Conservation (phyloP, 2,329 filamentous ascomycete species). For the Sporothrix brunneoviolacea region DNA sequence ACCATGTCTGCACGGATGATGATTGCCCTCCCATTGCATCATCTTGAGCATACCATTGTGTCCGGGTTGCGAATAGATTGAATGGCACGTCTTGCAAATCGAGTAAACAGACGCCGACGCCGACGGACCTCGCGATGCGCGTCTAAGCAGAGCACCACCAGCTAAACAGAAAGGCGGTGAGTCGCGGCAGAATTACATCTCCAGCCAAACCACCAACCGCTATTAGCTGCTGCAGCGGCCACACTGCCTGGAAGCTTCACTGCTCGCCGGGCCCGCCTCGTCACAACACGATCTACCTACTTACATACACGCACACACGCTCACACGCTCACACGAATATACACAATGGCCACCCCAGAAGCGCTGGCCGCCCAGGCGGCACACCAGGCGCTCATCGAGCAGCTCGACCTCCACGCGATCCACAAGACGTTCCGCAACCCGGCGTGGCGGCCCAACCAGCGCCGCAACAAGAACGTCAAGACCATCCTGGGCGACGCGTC, state of each 20-base stretch:
- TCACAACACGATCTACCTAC: neutral
- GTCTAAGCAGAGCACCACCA: neutral
- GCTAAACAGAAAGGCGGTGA: conserved; percentile 7
- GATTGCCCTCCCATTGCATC: too few relatives aligned
- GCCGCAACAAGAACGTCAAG: conserved; percentile 98
- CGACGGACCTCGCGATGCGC: neutral
- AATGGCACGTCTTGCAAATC: too few relatives aligned
- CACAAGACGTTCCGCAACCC: conserved; percentile 87
- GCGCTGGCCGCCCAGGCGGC: conserved; percentile 71
- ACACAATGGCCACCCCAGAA: conserved; percentile 42
- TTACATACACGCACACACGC: neutral
- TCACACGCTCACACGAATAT: neutral
- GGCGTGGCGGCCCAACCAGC: conserved; percentile 84
- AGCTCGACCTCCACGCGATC: conserved; percentile 82
- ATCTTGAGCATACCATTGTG: conserved; percentile 10
- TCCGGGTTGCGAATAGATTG: neutral
- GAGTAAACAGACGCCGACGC: neutral
- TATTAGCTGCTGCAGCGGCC: too few relatives aligned
- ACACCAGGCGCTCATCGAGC: conserved; percentile 79
- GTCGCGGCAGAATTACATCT: neutral
- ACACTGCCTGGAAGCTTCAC: neutral
- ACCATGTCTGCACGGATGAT: too few relatives aligned
- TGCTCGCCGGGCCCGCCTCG: neutral
- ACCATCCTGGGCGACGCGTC: conserved; percentile 86
- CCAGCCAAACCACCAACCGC: neutral